A percentile compares a stretch with the other conserved stretches of the same genome.
These are phyloP conservation scores for Coniferiporia sulphurascens DNA, from an alignment of 1,284 basidiomycete genomes.

Conservation along the genomic window DNA sequence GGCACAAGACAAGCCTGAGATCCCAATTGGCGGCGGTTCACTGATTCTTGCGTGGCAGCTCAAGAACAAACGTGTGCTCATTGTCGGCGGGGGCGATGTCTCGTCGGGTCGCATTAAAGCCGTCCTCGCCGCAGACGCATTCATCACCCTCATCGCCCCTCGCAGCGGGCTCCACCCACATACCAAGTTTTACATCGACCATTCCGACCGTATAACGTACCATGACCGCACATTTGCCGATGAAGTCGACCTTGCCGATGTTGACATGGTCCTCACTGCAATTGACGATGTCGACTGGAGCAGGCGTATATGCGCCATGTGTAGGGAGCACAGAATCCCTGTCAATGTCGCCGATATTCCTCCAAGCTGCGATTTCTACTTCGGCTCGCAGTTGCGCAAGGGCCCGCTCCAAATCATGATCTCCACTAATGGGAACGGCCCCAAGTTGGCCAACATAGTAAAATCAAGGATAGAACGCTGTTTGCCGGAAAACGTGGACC, in stretches of 20 bases:
- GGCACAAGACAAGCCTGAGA: not conserved
- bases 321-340: slow-evolving; percentile 69
- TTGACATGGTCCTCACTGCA: slow-evolving; percentile 92
- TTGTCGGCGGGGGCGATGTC: slow-evolving; percentile 88
- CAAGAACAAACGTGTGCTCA: slow-evolving; percentile 72
- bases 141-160: slow-evolving; percentile 62
- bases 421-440: slow-evolving; percentile 92
- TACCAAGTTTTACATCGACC: slow-evolving; percentile 48
- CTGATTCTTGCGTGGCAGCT: slow-evolving; percentile 87
- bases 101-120: slow-evolving; percentile 75
- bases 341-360: slow-evolving; percentile 98
- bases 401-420: slow-evolving; percentile 95
- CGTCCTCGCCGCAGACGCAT: slow-evolving; percentile 57
- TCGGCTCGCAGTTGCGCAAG: slow-evolving; percentile 88
- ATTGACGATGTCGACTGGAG: slow-evolving; percentile 82
- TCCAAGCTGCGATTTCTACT: slow-evolving; percentile 95
- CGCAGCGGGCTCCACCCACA: slow-evolving; percentile 54
- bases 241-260: slow-evolving; percentile 52
- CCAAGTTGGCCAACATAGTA: slow-evolving; percentile 85
- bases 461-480: slow-evolving; percentile 64
- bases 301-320: slow-evolving; percentile 67
- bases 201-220: slow-evolving; percentile 61
- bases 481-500: slow-evolving; percentile 71
- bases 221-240: slow-evolving; percentile 63
- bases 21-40: slow-evolving; percentile 49